Base-by-base conservation (phyloP, 148 eudicot species). In the Fallopia convolvulus region DNA sequence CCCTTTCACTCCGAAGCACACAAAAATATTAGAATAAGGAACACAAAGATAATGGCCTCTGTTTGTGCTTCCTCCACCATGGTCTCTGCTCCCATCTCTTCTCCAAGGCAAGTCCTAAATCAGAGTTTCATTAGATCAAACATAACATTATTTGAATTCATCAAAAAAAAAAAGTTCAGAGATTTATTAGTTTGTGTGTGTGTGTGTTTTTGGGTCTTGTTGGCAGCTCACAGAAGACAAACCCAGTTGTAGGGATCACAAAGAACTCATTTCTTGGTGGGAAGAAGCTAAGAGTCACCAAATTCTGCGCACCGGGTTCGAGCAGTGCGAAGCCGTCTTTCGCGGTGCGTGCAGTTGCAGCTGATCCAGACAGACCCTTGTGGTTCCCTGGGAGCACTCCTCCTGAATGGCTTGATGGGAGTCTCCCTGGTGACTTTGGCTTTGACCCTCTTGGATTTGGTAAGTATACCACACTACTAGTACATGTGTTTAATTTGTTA, bases 301-400 rank as follows among this genome's bases (percentile, higher is more conserved):
- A 85, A 78, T 78, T 75, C 65, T 79, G 76, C 23, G 79, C 88
- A 26, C 83, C 81, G 18, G 79, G 78, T 60, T 32, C 72, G 21
- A 68, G 72, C 21, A 17, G 20, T 1, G 61, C 83, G 33, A 78
- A 82, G 74, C 78, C 91, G 12, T 68, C 87, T 11, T 82, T 77
- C 23, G 74, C 72, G 5, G 84, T 72, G 75, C 81, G 48, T 46
- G 92, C 78, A n/a, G 94, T 84, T 4, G 94, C 86, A 17, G 93
- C 97, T 61, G 97, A 92, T 11, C 97, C 99, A 1, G 91, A 92
- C 11, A 87, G 99, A 55, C 99, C 99, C 74, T 61, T 95, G 49
- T 95, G 99, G 99, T 95, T 95, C 90, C 99, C 99, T 41, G 99
- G 99, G 36, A 95, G 97, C 91, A 84, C 83, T 77, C 99, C 99